phyloP scores from a whole-genome alignment of 2,329 filamentous ascomycete species.

The Fusarium paranaense region DNA sequence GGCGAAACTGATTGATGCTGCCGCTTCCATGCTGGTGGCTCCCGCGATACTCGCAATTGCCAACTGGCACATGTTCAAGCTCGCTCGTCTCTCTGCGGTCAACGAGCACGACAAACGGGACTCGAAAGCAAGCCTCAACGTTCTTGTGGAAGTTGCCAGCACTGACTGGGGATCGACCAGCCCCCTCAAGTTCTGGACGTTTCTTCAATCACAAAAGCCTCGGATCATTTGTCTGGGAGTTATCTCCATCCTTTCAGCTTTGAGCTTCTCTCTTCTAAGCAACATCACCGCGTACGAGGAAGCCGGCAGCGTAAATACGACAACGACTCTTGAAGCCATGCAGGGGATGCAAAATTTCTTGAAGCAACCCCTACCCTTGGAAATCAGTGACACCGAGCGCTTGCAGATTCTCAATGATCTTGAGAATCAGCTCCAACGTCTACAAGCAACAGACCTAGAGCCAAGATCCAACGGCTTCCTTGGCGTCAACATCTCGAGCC shows the following conservation, averaged over 20 bases:
- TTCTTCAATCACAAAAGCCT: slow-evolving; percentile 18
- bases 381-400: background rate
- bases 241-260: slow-evolving; percentile 17
- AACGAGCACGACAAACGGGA: slow-evolving; percentile 24
- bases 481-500: slow-evolving; percentile 9
- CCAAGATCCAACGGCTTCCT: slow-evolving; percentile 1
- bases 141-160: slow-evolving; percentile 24
- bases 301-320: background rate
- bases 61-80: slow-evolving; percentile 35
- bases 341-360: slow-evolving; percentile 9
- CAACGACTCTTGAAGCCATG: slow-evolving; percentile 21
- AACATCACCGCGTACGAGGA: slow-evolving; percentile 27
- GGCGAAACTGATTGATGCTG: slow-evolving; percentile 32
- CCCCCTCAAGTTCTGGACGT: slow-evolving; percentile 26
- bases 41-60: slow-evolving; percentile 14
- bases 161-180: slow-evolving; percentile 33
- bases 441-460: background rate
- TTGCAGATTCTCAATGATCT: background rate
- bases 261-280: slow-evolving; percentile 24
- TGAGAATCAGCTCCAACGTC: background rate
- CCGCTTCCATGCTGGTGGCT: slow-evolving; percentile 28
- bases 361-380: background rate
- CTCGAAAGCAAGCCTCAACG: slow-evolving; percentile 25
- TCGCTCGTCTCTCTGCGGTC: slow-evolving; percentile 24
- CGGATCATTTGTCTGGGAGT: slow-evolving; percentile 19